A percentile compares a stretch with the other conserved stretches of the same genome.
phyloP scores from a whole-genome alignment of 345 rosid genomes.

The Euphorbia tirucalli region DNA sequence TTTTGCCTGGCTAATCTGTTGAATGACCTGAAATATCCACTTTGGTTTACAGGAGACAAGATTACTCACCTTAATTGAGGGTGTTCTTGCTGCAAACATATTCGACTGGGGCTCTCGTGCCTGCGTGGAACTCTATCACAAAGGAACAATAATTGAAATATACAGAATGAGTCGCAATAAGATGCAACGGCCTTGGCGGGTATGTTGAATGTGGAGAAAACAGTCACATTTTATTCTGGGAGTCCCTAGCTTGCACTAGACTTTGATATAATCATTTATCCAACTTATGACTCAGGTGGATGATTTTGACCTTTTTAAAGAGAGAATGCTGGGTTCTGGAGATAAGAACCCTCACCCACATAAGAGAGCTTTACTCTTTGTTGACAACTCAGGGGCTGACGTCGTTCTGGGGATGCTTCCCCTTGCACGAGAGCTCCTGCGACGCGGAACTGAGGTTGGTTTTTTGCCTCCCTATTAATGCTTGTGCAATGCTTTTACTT shows the following conservation, averaged over 20 bases:
- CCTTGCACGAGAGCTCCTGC: slow-evolving; percentile 88
- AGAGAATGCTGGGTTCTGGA: slow-evolving; percentile 75
- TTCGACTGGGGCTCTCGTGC: slow-evolving; percentile 99
- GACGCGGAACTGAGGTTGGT: slow-evolving; percentile 92
- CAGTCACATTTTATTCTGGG: neutral
- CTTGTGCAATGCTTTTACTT: slow-evolving; percentile 9
- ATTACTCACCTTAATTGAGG: slow-evolving; percentile 85
- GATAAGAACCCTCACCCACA: slow-evolving; percentile 64
- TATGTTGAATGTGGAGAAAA: slow-evolving; percentile 41
- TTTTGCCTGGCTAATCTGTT: neutral
- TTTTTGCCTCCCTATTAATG: slow-evolving; percentile 14
- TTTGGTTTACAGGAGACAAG: slow-evolving; percentile 67
- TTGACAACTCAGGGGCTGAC: slow-evolving; percentile 97
- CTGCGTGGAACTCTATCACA: slow-evolving; percentile 96
- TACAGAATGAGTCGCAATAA: slow-evolving; percentile 98
- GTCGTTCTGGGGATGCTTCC: slow-evolving; percentile 97
- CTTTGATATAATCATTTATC: neutral
- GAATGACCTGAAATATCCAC: slow-evolving; percentile 9
- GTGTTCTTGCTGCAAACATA: slow-evolving; percentile 97
- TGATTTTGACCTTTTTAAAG: slow-evolving; percentile 86
- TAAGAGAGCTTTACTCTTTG: slow-evolving; percentile 93
- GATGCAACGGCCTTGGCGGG: slow-evolving; percentile 99
- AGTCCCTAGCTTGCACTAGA: slow-evolving; percentile 1
- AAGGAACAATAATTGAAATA: slow-evolving; percentile 97
- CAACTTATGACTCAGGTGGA: slow-evolving; percentile 59